Percentiles rank a stretch among this genome's conserved stretches.
phyloP scores from a whole-genome alignment of 2,329 filamentous ascomycete species.

The Fusarium mangiferae region DNA sequence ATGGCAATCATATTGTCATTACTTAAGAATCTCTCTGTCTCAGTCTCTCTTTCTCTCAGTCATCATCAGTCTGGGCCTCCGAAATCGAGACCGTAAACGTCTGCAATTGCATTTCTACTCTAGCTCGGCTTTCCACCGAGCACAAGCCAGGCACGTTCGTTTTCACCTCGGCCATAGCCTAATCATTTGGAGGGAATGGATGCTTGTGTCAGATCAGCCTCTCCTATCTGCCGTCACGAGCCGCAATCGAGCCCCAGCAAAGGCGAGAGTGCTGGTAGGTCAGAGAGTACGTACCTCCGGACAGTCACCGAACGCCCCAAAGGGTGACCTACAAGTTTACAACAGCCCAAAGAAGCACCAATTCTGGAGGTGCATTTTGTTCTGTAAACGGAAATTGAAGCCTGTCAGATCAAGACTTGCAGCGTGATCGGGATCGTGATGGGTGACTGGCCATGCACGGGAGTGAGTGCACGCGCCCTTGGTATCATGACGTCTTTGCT shows the following conservation, averaged over 20 bases:
- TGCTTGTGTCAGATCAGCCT: conserved; percentile 27
- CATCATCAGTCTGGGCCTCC: neutral
- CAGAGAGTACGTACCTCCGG: conserved; percentile 41
- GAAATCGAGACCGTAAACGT: neutral
- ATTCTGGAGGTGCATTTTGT: neutral
- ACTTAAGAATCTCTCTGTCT: neutral
- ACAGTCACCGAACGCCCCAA: conserved; percentile 40
- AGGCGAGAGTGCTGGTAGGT: neutral
- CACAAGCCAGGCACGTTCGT: conserved; percentile 6
- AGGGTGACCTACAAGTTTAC: conserved; percentile 6
- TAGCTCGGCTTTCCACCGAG: conserved; percentile 39
- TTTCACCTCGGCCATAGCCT: conserved; percentile 36
- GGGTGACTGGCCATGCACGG: conserved; percentile 13
- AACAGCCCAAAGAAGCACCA: neutral
- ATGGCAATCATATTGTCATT: neutral
- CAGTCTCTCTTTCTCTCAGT: neutral
- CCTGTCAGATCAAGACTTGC: conserved; percentile 16
- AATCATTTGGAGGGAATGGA: neutral
- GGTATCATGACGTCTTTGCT: conserved; percentile 28
- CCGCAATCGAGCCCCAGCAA: conserved; percentile 5
- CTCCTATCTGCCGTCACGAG: conserved; percentile 29
- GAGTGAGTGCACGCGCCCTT: neutral
- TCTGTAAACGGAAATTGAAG: neutral
- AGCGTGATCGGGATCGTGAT: conserved; percentile 31
- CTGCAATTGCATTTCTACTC: neutral